A percentile compares a stretch with the other conserved stretches of the same genome.
phyloP scores from a whole-genome alignment of 2,329 filamentous ascomycete genomes.

The Phaeosphaeria sp. region DNA sequence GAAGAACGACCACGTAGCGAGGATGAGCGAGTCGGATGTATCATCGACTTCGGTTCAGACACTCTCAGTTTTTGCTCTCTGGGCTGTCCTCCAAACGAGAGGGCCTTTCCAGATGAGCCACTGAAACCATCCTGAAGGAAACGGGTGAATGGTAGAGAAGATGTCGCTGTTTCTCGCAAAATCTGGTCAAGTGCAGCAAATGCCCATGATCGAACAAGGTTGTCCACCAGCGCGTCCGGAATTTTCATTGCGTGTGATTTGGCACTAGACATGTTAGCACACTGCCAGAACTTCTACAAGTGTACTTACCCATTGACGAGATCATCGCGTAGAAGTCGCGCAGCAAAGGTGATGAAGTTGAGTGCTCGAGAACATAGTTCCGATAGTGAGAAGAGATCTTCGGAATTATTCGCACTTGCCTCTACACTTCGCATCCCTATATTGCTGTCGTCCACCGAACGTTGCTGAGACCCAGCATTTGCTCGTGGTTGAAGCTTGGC shows the following conservation, averaged over 20 bases:
- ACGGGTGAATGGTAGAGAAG: constrained; percentile 68
- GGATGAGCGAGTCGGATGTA: constrained; percentile 70
- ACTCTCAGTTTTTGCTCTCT: constrained; percentile 69
- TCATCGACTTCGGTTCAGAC: constrained; percentile 73
- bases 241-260: constrained; percentile 33
- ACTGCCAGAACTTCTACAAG: neutral
- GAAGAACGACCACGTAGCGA: constrained; percentile 58
- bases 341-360: constrained; percentile 82
- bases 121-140: constrained; percentile 29
- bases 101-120: constrained; percentile 52
- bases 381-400: constrained; percentile 80
- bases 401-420: constrained; percentile 60
- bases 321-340: constrained; percentile 80
- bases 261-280: constrained; percentile 28
- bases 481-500: constrained; percentile 43
- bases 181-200: constrained; percentile 80
- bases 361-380: constrained; percentile 85
- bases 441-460: constrained; percentile 40
- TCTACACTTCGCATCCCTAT: constrained; percentile 32
- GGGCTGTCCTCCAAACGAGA: constrained; percentile 56
- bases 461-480: constrained; percentile 30
- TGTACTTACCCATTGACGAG: constrained; percentile 67
- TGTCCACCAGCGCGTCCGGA: constrained; percentile 68
- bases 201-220: constrained; percentile 78
- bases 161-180: constrained; percentile 75